Evolutionary conservation across 768 basidiomycete genomes (phyloP), one percentile per base, ranked within the genome.

Genomic region (Cytidiella melzeri): DNA sequence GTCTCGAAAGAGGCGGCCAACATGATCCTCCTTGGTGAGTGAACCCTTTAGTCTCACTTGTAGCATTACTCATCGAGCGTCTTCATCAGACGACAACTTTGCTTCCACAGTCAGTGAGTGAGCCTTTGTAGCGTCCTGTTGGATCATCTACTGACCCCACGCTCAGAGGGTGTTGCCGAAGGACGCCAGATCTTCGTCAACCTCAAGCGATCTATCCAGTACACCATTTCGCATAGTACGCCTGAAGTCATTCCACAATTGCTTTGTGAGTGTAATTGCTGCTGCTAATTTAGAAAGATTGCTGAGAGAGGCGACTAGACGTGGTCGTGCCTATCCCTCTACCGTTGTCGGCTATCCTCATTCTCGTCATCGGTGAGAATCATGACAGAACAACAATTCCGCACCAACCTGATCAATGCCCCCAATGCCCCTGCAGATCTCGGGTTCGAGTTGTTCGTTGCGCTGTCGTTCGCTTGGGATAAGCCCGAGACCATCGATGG

Each of bases 381-480:
- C n/a, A n/a, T n/a, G n/a, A n/a, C n/a, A n/a, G n/a, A n/a, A n/a
- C n/a, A n/a, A n/a, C n/a, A n/a, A n/a, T 21, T 4, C 23, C 19
- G 6, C 3, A 6, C 7, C 20, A 23, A 43, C 21, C 18, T 15
- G 13, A 36, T 43, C 7, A 28, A 34, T 15, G 37, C 38, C 6
- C 11, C 23, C 40, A 27, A 39, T 38, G 9, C 21, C 9, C 12
- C 2, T 34, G 30, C 54, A 84, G 83, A 85, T 73, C 80, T 85
- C 52, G 82, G 82, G 4, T 85, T 84, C 52, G 83, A 85, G 61
- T 70, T 85, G 11, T 76, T 78, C 34, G 75, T 81, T 47, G 83
- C 81, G 79, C 69, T 85, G 12, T 81, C 82, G 1, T 85, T 85
- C 50, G 83, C 83, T 0, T 85, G 83, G 83, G 83, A 85, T 61